Evolutionary conservation across 305 asterid species (phyloP).

Genomic region (Fraxinus xanthoxyloides): DNA sequence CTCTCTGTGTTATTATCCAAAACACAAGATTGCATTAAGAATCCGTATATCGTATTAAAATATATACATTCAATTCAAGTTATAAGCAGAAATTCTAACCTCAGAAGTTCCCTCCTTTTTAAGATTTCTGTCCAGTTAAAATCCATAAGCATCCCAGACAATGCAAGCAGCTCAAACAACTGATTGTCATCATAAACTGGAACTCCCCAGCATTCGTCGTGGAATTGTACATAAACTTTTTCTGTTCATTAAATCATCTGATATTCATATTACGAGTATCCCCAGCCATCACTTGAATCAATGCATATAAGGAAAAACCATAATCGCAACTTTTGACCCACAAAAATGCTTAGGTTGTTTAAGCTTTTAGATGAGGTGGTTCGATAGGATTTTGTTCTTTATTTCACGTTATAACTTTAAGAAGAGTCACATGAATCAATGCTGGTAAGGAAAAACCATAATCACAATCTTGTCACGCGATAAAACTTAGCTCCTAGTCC

Average conservation of each 20-base stretch:
- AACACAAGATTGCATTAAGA: background rate
- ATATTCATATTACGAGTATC: background rate
- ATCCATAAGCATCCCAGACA: constrained; percentile 94
- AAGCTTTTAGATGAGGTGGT: background rate
- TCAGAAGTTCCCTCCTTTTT: constrained; percentile 59
- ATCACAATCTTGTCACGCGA: background rate
- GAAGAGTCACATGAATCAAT: background rate
- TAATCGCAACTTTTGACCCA: background rate
- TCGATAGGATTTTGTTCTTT: background rate
- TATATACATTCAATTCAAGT: background rate
- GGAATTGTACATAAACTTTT: constrained; percentile 73
- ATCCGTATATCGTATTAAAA: background rate
- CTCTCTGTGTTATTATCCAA: constrained; percentile 38
- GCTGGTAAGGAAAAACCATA: background rate
- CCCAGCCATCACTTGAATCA: background rate
- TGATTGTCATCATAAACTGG: constrained; percentile 84
- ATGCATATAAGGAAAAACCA: background rate
- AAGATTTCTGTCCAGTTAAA: constrained; percentile 92
- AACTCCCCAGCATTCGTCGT: constrained; percentile 98
- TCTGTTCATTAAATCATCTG: constrained; percentile 38
- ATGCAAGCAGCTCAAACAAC: constrained; percentile 78
- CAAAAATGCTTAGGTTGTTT: background rate
- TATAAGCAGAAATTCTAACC: constrained; percentile 32
- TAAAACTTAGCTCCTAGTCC: background rate
- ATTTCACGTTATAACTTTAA: background rate